phyloP scores from a whole-genome alignment of 305 asterid genomes.

The Withania somnifera region DNA sequence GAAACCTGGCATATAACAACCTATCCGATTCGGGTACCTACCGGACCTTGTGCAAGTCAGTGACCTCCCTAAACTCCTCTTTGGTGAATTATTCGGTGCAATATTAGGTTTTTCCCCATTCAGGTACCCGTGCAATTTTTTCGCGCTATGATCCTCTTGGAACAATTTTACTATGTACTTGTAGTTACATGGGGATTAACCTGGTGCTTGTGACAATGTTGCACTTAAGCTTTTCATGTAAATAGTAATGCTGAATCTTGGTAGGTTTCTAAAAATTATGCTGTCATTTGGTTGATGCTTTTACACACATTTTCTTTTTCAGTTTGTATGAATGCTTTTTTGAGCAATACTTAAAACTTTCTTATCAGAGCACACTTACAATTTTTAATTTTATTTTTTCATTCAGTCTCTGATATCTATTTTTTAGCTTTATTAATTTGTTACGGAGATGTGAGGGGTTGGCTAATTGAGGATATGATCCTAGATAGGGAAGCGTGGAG shows the following conservation, averaged over 20 bases:
- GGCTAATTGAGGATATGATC: too few relatives aligned
- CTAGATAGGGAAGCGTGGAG: too few relatives aligned
- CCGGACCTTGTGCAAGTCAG: neutral
- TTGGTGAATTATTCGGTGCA: neutral
- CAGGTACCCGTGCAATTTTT: neutral
- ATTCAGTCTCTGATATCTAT: too few relatives aligned
- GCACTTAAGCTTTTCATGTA: neutral
- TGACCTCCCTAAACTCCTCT: neutral
- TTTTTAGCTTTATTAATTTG: too few relatives aligned
- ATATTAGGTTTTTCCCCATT: neutral
- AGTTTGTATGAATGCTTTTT: neutral
- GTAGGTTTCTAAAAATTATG: neutral
- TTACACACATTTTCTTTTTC: neutral
- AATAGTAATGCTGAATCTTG: neutral
- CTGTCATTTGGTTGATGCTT: neutral
- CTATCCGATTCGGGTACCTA: too few relatives aligned
- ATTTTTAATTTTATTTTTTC: too few relatives aligned
- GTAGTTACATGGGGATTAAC: neutral
- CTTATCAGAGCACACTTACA: too few relatives aligned
- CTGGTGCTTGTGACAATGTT: neutral
- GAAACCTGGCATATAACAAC: too few relatives aligned
- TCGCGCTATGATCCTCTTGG: neutral
- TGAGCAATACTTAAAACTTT: neutral
- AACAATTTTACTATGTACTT: neutral
- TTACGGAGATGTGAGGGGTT: too few relatives aligned